Evolutionary conservation across 2,329 filamentous ascomycete species (phyloP).

Genomic region (Curvularia verruculosa): DNA sequence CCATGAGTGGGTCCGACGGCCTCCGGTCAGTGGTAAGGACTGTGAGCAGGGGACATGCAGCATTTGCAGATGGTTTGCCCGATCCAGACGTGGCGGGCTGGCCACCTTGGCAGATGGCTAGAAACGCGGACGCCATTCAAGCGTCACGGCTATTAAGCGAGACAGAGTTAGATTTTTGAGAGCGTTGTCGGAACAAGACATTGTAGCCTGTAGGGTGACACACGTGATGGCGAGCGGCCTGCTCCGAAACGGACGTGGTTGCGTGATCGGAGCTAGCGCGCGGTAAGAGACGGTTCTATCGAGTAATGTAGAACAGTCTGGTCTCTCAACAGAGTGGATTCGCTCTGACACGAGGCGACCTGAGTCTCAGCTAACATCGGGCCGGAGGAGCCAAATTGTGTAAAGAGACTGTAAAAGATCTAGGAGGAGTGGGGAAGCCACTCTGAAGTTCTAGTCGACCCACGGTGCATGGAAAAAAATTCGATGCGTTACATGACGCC

Average conservation of each 20-base stretch:
- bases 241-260: constrained; percentile 16
- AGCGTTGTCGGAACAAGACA: constrained; percentile 17
- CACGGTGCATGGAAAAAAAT: constrained; percentile 29
- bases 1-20: constrained; percentile 7
- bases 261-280: constrained; percentile 15
- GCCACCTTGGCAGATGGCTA: constrained; percentile 12
- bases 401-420: constrained; percentile 30
- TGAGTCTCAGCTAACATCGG: constrained; percentile 23
- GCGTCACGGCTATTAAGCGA: constrained; percentile 31
- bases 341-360: constrained; percentile 27
- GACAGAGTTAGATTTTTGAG: constrained; percentile 31
- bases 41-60: constrained; percentile 22
- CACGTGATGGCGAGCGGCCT: constrained; percentile 15
- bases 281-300: constrained; percentile 19
- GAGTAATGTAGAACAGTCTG: constrained; percentile 38
- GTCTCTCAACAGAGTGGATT: constrained; percentile 39
- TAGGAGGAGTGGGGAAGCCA: constrained; percentile 32
- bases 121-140: constrained; percentile 10
- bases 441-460: constrained; percentile 29
- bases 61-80: constrained; percentile 29
- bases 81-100: constrained; percentile 15
- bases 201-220: background rate
- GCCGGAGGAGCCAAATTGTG: constrained; percentile 27
- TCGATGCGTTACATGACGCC: constrained; percentile 38
- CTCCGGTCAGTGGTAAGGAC: background rate